These are phyloP conservation scores for Pachyrhizus erosus DNA, from an alignment of 306 rosid genomes.

Conservation along the genomic window DNA sequence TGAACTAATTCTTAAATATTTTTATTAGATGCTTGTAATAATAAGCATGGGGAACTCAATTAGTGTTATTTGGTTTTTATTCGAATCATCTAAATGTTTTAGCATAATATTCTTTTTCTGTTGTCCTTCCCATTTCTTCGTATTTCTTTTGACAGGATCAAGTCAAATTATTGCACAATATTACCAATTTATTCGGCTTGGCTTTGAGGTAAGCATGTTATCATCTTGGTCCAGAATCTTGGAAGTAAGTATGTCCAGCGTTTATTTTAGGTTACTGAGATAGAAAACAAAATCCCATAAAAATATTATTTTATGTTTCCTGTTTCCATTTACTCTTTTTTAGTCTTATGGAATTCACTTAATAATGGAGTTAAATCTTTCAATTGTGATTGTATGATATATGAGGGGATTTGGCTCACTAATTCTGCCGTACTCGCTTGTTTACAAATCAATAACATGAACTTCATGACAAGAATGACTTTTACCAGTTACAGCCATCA, in stretches of 20 bases:
- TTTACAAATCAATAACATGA: no score
- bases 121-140: neutral
- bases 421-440: neutral
- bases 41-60: neutral
- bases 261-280: neutral
- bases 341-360: neutral
- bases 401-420: conserved; percentile 17
- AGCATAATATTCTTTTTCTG: neutral
- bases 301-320: neutral
- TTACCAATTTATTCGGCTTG: conserved; percentile 84
- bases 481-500: neutral
- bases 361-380: neutral
- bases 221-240: conserved; percentile 9
- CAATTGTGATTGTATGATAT: neutral
- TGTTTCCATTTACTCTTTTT: neutral
- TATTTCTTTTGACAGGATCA: conserved; percentile 62
- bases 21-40: neutral
- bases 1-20: neutral
- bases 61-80: neutral
- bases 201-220: conserved; percentile 68
- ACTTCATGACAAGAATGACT: neutral
- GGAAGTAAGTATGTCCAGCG: neutral
- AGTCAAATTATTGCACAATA: conserved; percentile 94
- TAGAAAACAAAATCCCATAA: no score
- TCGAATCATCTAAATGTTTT: conserved; percentile 10